Conservation (phyloP, 75 land plant species). For the Cunninghamia lanceolata region DNA sequence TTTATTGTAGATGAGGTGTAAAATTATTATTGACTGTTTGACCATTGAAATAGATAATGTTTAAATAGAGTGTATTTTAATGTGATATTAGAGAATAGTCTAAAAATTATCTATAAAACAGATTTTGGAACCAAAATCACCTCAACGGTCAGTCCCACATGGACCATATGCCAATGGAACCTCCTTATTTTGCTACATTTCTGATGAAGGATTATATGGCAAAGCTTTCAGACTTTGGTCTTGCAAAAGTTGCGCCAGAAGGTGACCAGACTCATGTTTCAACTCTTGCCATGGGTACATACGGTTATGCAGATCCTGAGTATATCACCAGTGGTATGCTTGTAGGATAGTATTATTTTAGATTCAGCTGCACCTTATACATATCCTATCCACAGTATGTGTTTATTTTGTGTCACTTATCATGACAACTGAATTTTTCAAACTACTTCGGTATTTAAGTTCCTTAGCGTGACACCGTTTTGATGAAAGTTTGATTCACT, state of each 20-base stretch:
- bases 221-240: not conserved
- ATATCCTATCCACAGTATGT: not conserved
- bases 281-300: conserved; percentile 1
- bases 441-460: not conserved
- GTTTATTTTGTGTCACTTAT: too few relatives aligned
- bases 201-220: conserved; percentile 4
- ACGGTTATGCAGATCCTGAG: conserved; percentile 7
- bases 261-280: conserved; percentile 7
- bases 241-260: conserved; percentile 7
- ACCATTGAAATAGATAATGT: too few relatives aligned
- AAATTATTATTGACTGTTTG: too few relatives aligned
- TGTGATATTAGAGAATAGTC: not conserved
- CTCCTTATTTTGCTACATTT: not conserved
- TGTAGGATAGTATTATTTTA: not conserved
- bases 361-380: not conserved
- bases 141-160: not conserved
- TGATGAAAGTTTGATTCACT: not conserved
- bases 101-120: too few relatives aligned
- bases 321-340: not conserved
- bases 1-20: too few relatives aligned
- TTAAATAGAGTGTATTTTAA: too few relatives aligned
- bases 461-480: not conserved
- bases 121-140: not conserved
- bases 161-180: not conserved
- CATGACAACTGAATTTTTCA: not conserved